Conservation (phyloP, 352 stramenopile genomes). For the Thalassiosira livingstoniorum region DNA sequence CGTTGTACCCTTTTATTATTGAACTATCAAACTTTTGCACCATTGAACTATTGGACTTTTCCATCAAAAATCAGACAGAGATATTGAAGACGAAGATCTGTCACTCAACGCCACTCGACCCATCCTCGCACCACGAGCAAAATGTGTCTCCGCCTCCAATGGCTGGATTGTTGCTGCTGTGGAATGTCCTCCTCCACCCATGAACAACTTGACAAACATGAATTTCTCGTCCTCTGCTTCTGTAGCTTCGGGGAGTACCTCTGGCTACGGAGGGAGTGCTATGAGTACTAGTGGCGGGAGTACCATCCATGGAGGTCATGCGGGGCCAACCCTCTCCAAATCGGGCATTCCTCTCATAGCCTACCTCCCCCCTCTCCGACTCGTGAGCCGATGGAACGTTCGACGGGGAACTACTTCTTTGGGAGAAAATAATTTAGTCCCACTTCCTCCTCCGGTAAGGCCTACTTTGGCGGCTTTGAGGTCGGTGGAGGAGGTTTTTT, state of each 20-base stretch:
- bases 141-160: conserved; percentile 79
- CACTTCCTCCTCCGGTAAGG: conserved; percentile 69
- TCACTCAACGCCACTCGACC: conserved; percentile 44
- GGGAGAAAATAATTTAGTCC: conserved; percentile 70
- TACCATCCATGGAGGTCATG: not conserved
- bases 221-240: conserved; percentile 10
- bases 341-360: conserved; percentile 20
- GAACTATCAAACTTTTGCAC: too few species aligned
- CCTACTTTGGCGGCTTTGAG: conserved; percentile 6
- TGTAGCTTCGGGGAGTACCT: not conserved
- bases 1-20: too few species aligned
- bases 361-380: conserved; percentile 57
- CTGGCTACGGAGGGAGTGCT: too few species aligned
- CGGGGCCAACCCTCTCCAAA: conserved; percentile 15
- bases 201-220: conserved; percentile 4
- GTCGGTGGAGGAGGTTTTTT: too few species aligned
- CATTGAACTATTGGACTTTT: too few species aligned
- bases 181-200: conserved; percentile 64
- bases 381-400: conserved; percentile 84
- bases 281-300: too few species aligned
- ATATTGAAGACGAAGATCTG: conserved; percentile 63
- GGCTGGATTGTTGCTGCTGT: conserved; percentile 82
- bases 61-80: conserved; percentile 28
- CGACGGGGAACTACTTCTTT: conserved; percentile 60
- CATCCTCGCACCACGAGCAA: conserved; percentile 63